A percentile compares a stretch with the other conserved stretches of the same genome.
Evolutionary conservation across 148 eudicot genomes (phyloP).

Genomic region (Rhododendron williamsianum): DNA sequence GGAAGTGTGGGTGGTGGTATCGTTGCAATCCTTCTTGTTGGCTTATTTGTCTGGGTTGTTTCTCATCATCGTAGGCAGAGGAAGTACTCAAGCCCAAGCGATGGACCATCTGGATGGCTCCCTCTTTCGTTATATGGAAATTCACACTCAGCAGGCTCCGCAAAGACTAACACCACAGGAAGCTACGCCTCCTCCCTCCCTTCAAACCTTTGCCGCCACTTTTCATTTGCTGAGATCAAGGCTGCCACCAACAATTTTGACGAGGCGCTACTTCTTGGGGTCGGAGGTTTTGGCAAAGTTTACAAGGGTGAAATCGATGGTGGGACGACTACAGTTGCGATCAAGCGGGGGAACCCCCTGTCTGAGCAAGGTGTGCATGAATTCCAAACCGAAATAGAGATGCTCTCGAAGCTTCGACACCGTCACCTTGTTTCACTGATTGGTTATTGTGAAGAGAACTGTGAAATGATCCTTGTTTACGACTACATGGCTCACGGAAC

Average conservation of each 20-base stretch:
- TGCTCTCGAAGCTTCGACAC: conserved; percentile 96
- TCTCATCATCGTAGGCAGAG: conserved; percentile 38
- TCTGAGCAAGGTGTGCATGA: conserved; percentile 92
- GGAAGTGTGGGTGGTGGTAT: conserved; percentile 77
- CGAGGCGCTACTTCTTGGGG: conserved; percentile 82
- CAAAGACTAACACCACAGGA: conserved; percentile 76
- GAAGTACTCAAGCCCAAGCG: conserved; percentile 65
- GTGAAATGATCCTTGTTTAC: conserved; percentile 90
- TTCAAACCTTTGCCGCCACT: conserved; percentile 84
- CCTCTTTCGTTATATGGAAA: conserved; percentile 88
- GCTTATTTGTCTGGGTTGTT: conserved; percentile 45
- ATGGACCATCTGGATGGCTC: conserved; percentile 89
- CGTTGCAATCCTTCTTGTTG: conserved; percentile 40
- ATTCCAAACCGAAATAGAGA: conserved; percentile 93
- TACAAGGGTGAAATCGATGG: conserved; percentile 83
- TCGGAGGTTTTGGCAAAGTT: conserved; percentile 95
- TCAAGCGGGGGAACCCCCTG: conserved; percentile 81
- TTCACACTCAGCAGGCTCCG: conserved; percentile 79
- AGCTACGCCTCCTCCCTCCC: conserved; percentile 87
- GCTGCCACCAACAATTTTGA: conserved; percentile 94
- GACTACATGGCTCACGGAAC: conserved; percentile 96
- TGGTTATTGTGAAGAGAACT: conserved; percentile 92
- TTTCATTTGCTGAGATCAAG: conserved; percentile 81
- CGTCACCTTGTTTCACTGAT: conserved; percentile 90
- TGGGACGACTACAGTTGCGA: conserved; percentile 68